Percentiles rank a stretch among this genome's conserved stretches.
phyloP scores from a whole-genome alignment of 2,329 filamentous ascomycete genomes.

The Phyllosticta capitalensis region DNA sequence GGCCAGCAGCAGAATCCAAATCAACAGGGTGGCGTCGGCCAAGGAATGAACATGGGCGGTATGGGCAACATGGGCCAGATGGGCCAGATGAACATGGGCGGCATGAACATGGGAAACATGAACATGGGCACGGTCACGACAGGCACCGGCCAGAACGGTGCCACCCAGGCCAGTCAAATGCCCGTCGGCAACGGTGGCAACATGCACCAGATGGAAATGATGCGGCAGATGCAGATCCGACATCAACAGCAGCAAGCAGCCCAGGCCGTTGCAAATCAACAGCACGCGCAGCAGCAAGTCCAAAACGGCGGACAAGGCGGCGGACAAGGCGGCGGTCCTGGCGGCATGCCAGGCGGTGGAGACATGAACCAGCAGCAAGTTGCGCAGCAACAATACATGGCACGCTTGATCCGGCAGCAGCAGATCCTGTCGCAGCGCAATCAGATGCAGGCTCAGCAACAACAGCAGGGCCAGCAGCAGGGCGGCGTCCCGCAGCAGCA shows the following conservation, averaged over 20 bases:
- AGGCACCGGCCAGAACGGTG: conserved; percentile 1
- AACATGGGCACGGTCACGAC: not conserved
- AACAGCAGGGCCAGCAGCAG: conserved; percentile 15
- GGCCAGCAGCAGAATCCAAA: conserved; percentile 8
- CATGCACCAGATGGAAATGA: conserved; percentile 13
- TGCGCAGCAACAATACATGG: conserved; percentile 6
- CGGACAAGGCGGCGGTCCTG: not conserved
- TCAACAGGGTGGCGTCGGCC: conserved; percentile 13
- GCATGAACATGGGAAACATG: not conserved
- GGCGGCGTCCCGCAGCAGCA: conserved; percentile 15
- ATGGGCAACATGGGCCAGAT: conserved; percentile 6
- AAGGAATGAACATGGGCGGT: conserved; percentile 9
- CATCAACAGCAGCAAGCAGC: conserved; percentile 10
- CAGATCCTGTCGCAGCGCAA: conserved; percentile 12
- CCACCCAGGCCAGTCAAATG: not conserved
- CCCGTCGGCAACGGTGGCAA: conserved; percentile 12
- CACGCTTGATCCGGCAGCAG: conserved; percentile 18
- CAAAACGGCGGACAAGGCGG: conserved; percentile 1
- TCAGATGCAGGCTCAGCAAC: conserved; percentile 19
- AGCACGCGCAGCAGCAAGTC: not conserved
- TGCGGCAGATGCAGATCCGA: conserved; percentile 19
- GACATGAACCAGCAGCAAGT: not conserved
- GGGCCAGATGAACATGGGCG: conserved; percentile 12
- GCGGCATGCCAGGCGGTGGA: not conserved
- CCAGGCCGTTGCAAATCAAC: not conserved